Conservation (phyloP, 345 rosid species). For the Rhodomyrtus tomentosa region DNA sequence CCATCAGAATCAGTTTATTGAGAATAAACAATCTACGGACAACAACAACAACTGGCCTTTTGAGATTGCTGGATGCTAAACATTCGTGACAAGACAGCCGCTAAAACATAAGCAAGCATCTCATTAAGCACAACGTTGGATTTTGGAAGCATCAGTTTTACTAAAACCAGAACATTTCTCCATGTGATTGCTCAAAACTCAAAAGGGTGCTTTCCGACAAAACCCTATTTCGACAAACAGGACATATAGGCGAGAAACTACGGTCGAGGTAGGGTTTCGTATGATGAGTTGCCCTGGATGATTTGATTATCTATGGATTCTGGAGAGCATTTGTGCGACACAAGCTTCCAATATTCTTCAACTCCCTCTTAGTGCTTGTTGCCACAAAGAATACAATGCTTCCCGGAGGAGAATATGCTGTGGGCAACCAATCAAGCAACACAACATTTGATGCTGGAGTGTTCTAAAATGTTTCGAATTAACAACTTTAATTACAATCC, state of each 20-base stretch:
- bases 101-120: not conserved
- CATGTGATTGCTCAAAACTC: not conserved
- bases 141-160: not conserved
- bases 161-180: too few relatives aligned
- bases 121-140: not conserved
- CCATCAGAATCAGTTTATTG: not conserved
- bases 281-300: not conserved
- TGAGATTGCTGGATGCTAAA: not conserved
- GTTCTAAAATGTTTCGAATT: not conserved
- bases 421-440: not conserved
- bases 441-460: not conserved
- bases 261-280: not conserved
- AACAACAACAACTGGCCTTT: not conserved
- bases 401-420: not conserved
- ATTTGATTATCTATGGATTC: not conserved
- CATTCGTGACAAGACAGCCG: not conserved
- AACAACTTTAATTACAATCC: not conserved
- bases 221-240: not conserved
- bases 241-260: not conserved
- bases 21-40: not conserved
- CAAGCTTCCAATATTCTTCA: conserved; percentile 23
- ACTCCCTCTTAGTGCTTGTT: not conserved
- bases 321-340: conserved; percentile 7
- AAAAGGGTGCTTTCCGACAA: not conserved
- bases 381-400: not conserved